phyloP scores from a whole-genome alignment of 179 eudicot genomes.

The Pouteria campechiana region DNA sequence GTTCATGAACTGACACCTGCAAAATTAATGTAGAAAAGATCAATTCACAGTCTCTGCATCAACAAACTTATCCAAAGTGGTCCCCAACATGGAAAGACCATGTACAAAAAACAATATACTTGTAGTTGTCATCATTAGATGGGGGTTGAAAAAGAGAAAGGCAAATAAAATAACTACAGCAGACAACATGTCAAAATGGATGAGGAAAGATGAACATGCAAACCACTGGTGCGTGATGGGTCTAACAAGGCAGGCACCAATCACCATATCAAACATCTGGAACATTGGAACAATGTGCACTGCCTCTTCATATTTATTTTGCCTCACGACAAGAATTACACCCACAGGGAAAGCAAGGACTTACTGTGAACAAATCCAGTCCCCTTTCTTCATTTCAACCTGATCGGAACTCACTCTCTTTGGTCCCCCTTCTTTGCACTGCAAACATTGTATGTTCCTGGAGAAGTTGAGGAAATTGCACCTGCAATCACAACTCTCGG shows the following conservation, averaged over 20 bases:
- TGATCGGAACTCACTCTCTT: slow-evolving; percentile 21
- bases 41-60: too few relatives aligned
- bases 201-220: too few relatives aligned
- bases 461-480: slow-evolving; percentile 38
- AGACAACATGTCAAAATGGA: neutral
- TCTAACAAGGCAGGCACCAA: too few relatives aligned
- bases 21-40: neutral
- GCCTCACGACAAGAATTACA: neutral
- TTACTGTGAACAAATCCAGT: slow-evolving; percentile 52
- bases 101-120: too few relatives aligned
- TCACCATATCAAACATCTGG: too few relatives aligned
- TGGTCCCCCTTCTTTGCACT: slow-evolving; percentile 16
- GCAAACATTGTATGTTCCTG: slow-evolving; percentile 33
- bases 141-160: too few relatives aligned
- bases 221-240: too few relatives aligned
- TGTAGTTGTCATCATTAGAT: too few relatives aligned
- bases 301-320: too few relatives aligned
- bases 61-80: too few relatives aligned
- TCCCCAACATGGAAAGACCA: too few relatives aligned
- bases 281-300: too few relatives aligned
- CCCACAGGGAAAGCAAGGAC: neutral
- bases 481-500: slow-evolving; percentile 16
- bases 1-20: slow-evolving; percentile 44
- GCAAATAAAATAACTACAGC: neutral
- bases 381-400: slow-evolving; percentile 43